phyloP scores from a whole-genome alignment of 257 asterid genomes.

The Anisodus tanguticus region DNA sequence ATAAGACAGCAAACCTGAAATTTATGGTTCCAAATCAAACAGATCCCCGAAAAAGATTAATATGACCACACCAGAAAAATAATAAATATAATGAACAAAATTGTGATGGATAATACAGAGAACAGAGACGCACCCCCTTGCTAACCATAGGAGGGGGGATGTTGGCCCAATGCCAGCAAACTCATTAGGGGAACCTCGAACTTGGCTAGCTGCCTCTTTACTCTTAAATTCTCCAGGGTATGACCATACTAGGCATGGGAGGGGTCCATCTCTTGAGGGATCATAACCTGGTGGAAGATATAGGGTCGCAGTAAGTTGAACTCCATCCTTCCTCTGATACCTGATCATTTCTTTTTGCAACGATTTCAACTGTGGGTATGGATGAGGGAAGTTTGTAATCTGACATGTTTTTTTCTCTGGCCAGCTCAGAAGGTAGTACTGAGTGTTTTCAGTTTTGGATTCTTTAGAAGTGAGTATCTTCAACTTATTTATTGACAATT shows the following conservation, averaged over 20 bases:
- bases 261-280: constrained; percentile 88
- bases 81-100: constrained; percentile 26
- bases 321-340: constrained; percentile 92
- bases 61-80: constrained; percentile 13
- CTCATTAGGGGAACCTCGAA: constrained; percentile 98
- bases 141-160: constrained; percentile 95
- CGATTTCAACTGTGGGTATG: constrained; percentile 91
- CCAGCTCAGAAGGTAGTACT: constrained; percentile 76
- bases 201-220: constrained; percentile 98
- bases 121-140: constrained; percentile 69
- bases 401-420: constrained; percentile 84
- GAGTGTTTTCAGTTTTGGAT: constrained; percentile 96
- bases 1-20: constrained; percentile 83
- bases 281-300: constrained; percentile 95
- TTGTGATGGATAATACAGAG: constrained; percentile 28
- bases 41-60: constrained; percentile 29
- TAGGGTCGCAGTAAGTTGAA: constrained; percentile 92
- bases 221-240: constrained; percentile 99
- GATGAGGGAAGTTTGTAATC: constrained; percentile 93
- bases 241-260: constrained; percentile 99
- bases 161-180: constrained; percentile 97
- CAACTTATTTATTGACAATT: constrained; percentile 54
- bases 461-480: constrained; percentile 84
- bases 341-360: constrained; percentile 95
- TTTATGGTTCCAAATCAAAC: constrained; percentile 15